Percentiles rank a stretch among this genome's conserved stretches.
Conservation (phyloP, 768 basidiomycete genomes). For the Ramaria rubella region DNA sequence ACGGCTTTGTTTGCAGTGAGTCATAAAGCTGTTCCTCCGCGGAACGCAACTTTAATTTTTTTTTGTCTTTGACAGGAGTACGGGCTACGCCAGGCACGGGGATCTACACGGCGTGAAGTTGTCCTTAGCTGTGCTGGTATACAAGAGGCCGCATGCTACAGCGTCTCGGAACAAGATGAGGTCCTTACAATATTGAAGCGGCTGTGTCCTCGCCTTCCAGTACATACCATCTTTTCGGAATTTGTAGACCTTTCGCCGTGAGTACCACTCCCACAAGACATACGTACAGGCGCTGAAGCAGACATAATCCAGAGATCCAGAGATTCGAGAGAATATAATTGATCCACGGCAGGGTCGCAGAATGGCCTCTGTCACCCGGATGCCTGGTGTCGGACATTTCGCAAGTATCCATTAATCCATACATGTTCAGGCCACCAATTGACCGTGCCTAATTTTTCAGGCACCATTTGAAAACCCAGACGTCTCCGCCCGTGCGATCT, state of each 20-base stretch:
- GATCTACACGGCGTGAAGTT: constrained; percentile 20
- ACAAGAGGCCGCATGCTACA: constrained; percentile 43
- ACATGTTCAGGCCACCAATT: neutral
- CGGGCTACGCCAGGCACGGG: constrained; percentile 6
- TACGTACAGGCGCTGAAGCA: neutral
- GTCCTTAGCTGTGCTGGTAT: constrained; percentile 37
- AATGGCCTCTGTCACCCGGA: constrained; percentile 36
- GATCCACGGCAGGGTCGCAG: constrained; percentile 35
- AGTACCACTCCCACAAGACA: constrained; percentile 28
- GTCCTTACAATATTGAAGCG: constrained; percentile 28
- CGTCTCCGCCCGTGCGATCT: neutral
- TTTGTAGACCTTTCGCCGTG: constrained; percentile 30
- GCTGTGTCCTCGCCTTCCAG: constrained; percentile 31
- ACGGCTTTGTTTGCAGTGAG: constrained; percentile 34
- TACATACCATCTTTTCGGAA: constrained; percentile 45
- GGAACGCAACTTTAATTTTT: neutral
- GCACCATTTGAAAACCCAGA: constrained; percentile 8
- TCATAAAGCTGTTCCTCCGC: neutral
- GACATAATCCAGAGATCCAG: constrained; percentile 28
- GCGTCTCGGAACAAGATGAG: constrained; percentile 39
- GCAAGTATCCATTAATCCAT: constrained; percentile 21
- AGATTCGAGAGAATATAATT: constrained; percentile 38
- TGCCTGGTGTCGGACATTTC: constrained; percentile 43
- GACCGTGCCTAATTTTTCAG: neutral
- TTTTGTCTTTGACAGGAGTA: constrained; percentile 8